A percentile compares a stretch with the other conserved stretches of the same genome.
Evolutionary conservation across 2,329 filamentous ascomycete genomes (phyloP).

Genomic region (Cladosporium oxysporum): DNA sequence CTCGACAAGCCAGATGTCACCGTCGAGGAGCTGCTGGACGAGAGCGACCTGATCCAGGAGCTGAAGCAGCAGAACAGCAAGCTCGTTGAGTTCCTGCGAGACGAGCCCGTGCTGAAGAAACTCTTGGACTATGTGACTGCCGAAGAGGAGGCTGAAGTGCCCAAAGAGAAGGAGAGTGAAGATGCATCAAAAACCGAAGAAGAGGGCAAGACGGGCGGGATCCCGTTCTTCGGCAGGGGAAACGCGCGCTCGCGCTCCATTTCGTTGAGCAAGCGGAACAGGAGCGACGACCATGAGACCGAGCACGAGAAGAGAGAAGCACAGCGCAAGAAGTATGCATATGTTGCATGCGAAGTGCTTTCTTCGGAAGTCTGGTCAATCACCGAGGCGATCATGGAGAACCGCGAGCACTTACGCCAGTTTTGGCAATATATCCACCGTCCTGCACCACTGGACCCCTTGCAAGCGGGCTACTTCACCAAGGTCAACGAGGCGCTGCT

Average conservation of each 20-base stretch:
- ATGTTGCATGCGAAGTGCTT: constrained; percentile 87
- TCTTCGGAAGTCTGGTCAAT: constrained; percentile 98
- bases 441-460: constrained; percentile 81
- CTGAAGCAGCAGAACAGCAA: constrained; percentile 98
- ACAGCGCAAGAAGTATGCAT: constrained; percentile 89
- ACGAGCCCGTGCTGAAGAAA: constrained; percentile 79
- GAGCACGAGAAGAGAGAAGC: constrained; percentile 78
- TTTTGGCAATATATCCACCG: constrained; percentile 91
- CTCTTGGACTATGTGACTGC: constrained; percentile 91
- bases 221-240: constrained; percentile 51
- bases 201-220: constrained; percentile 43
- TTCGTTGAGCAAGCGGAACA: constrained; percentile 39
- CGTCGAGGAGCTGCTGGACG: constrained; percentile 92
- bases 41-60: constrained; percentile 95
- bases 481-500: constrained; percentile 98
- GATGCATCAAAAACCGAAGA: constrained; percentile 54
- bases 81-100: constrained; percentile 91
- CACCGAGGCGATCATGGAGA: constrained; percentile 86
- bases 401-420: constrained; percentile 71
- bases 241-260: constrained; percentile 46
- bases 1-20: constrained; percentile 94
- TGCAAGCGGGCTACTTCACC: constrained; percentile 96
- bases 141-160: constrained; percentile 60
- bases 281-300: constrained; percentile 43
- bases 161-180: constrained; percentile 37